phyloP scores from a whole-genome alignment of 2,329 filamentous ascomycete species.

The Aspergillus fijiensis region DNA sequence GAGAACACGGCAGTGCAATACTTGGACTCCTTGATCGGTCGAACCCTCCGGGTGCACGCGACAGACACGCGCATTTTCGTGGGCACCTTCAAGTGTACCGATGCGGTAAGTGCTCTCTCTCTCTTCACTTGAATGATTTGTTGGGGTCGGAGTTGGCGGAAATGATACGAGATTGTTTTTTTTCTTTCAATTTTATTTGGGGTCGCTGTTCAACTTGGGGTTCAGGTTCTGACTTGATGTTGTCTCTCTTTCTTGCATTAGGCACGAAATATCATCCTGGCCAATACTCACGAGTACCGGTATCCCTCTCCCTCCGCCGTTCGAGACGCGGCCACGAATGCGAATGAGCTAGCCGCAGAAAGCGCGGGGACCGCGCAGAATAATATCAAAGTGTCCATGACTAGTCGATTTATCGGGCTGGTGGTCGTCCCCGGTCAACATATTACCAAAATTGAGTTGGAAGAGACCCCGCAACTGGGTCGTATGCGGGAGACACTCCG shows the following conservation, averaged over 20 bases:
- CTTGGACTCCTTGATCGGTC: constrained; percentile 66
- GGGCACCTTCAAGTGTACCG: constrained; percentile 90
- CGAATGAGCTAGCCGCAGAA: constrained; percentile 24
- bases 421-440: constrained; percentile 86
- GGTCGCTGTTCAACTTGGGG: constrained; percentile 15
- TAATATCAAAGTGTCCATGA: constrained; percentile 66
- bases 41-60: constrained; percentile 74
- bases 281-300: constrained; percentile 85
- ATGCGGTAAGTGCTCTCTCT: constrained; percentile 62
- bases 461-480: constrained; percentile 53
- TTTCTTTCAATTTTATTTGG: no score
- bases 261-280: constrained; percentile 86
- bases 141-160: background rate
- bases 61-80: constrained; percentile 86
- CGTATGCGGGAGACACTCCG: constrained; percentile 21
- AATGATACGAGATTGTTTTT: background rate
- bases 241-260: constrained; percentile 37
- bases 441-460: constrained; percentile 83
- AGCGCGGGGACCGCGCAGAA: constrained; percentile 23
- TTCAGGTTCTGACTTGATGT: background rate
- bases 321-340: constrained; percentile 41
- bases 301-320: constrained; percentile 60
- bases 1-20: constrained; percentile 38
- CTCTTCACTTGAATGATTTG: constrained; percentile 3
- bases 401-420: constrained; percentile 80